Evolutionary conservation across 2,329 filamentous ascomycete genomes (phyloP).

Genomic region (Fusarium nurragi): DNA sequence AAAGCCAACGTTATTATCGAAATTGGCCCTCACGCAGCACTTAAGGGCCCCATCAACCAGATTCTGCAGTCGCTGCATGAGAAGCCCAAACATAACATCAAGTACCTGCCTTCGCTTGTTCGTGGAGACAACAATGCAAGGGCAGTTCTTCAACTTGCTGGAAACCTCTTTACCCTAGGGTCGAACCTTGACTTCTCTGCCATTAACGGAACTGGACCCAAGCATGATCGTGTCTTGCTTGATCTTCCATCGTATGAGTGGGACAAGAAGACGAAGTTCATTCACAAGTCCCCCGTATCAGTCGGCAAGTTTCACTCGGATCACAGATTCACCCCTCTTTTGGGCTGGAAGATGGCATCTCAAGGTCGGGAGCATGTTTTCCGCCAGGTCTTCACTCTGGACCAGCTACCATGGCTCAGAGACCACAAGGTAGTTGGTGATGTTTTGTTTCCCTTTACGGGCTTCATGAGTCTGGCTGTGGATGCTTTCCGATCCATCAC

Average conservation of each 20-base stretch:
- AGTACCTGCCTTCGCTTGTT: not conserved
- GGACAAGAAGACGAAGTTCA: not conserved
- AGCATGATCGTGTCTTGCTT: not conserved
- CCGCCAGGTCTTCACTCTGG: not conserved
- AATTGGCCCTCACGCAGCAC: not conserved
- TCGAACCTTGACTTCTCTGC: not conserved
- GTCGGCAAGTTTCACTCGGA: not conserved
- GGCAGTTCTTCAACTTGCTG: not conserved
- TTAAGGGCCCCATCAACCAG: not conserved
- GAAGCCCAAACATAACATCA: not conserved
- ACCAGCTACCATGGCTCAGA: not conserved
- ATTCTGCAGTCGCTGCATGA: not conserved
- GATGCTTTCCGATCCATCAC: not conserved
- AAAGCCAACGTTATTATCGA: not conserved
- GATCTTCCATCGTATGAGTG: not conserved
- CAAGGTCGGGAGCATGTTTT: not conserved
- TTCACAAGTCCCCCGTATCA: not conserved
- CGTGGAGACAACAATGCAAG: not conserved
- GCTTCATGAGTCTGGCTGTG: not conserved
- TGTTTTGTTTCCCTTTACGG: not conserved
- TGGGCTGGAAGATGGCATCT: not conserved
- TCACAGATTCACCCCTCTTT: not conserved
- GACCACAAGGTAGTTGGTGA: not conserved
- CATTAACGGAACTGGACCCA: not conserved
- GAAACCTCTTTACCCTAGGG: not conserved